Conservation (phyloP, 1,284 basidiomycete genomes). For the Athelia sp. region DNA sequence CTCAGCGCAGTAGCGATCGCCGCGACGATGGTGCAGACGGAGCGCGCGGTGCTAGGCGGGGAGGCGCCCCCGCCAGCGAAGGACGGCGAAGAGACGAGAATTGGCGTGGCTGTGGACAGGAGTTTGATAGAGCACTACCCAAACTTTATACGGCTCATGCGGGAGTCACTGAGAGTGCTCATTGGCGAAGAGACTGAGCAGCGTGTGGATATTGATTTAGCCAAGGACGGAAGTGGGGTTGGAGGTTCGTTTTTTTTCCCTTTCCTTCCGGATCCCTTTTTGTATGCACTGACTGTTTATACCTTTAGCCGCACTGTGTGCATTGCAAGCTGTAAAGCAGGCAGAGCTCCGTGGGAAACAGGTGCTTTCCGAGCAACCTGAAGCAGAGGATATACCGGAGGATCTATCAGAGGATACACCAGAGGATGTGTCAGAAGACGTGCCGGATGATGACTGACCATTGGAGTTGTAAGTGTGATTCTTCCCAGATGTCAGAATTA, state of each 20-base stretch:
- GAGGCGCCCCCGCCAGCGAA: conserved; percentile 27
- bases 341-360: background rate
- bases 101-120: conserved; percentile 86
- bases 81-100: conserved; percentile 34
- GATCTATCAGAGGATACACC: no score
- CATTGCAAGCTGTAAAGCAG: conserved; percentile 62
- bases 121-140: conserved; percentile 93
- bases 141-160: conserved; percentile 71
- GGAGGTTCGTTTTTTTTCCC: conserved; percentile 86
- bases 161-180: conserved; percentile 66
- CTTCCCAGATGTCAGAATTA: no score
- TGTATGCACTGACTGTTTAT: no score
- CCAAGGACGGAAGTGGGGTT: conserved; percentile 96
- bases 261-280: conserved; percentile 5
- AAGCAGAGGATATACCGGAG: background rate
- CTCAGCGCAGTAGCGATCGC: conserved; percentile 90
- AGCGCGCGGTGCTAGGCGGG: conserved; percentile 41
- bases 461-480: no score
- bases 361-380: background rate
- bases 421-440: no score
- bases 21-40: conserved; percentile 81
- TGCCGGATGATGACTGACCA: no score
- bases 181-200: conserved; percentile 80
- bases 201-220: conserved; percentile 81
- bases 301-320: conserved; percentile 66